Conservation (phyloP, 768 basidiomycete genomes). For the Boletus reticuloceps region DNA sequence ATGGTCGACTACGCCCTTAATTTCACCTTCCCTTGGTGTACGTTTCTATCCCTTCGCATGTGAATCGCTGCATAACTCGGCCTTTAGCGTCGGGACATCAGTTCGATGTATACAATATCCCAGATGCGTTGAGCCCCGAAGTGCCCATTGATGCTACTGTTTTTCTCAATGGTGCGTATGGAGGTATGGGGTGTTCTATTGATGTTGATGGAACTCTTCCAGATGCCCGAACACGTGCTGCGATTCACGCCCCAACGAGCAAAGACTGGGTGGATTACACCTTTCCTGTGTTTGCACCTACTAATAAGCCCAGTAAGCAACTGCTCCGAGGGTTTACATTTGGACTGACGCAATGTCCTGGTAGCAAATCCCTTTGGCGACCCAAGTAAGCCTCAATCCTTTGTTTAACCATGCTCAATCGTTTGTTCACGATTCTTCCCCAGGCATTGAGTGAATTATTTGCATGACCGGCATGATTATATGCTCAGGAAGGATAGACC, state of each 20-base stretch:
- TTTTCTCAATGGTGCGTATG: conserved; percentile 53
- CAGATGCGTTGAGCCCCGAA: conserved; percentile 42
- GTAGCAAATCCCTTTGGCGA: conserved; percentile 21
- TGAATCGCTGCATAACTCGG: background rate
- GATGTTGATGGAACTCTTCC: conserved; percentile 28
- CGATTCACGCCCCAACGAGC: conserved; percentile 67
- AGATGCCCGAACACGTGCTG: conserved; percentile 52
- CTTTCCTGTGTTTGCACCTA: conserved; percentile 23
- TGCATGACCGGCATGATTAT: background rate
- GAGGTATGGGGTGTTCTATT: conserved; percentile 50
- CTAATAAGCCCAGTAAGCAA: conserved; percentile 12
- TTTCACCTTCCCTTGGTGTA: conserved; percentile 61
- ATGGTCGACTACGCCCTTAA: conserved; percentile 69
- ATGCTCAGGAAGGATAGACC: conserved; percentile 38
- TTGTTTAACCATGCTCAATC: background rate
- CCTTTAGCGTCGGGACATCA: conserved; percentile 21
- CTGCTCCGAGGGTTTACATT: background rate
- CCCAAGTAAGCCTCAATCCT: conserved; percentile 28
- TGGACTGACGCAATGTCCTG: background rate
- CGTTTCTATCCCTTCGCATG: conserved; percentile 1
- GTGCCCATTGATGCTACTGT: conserved; percentile 44
- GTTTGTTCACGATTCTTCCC: background rate
- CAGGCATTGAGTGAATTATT: conserved; percentile 35
- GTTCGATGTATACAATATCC: conserved; percentile 49
- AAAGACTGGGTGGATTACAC: conserved; percentile 39